Base-by-base conservation (phyloP, 495 filamentous ascomycete species). In the Bacidia rubella region DNA sequence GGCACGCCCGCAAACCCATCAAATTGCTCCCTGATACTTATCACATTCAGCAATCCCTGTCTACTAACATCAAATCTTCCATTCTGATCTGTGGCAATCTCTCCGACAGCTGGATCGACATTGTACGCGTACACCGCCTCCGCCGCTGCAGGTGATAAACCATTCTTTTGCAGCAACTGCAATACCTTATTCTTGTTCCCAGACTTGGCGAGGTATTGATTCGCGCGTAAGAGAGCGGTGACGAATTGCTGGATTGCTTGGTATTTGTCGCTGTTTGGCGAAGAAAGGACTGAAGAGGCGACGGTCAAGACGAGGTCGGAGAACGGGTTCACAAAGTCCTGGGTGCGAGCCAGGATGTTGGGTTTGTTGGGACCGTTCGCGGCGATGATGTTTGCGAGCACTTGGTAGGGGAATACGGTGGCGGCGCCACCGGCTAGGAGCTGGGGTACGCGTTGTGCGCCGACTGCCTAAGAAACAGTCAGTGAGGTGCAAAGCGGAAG, bases 41-140 rank as follows among this genome's bases (percentile, higher is more conserved):
- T 61, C 2, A 63, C 56, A 50, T 66, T 66, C 47, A 61, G 44
- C 39, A 66, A 43, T 4, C 63, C 62, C 43, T 47, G 29, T 42
- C 49, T 24, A 47, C 40, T 63, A 40, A 66, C 58, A 22, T 58
- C 56, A 41, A 66, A 64, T 25, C 3, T 32, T 11, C 11, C 46
- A 7, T 25, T 19, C 46, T 49, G 46, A 12, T 26, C 26, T 19
- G 9, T 25, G 7, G 46, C 21, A 3, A 49, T 19, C 21, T 49
- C 46, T 12, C 46, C 46, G 9, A 32, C 26, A 4, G 11, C 46
- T 7, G 11, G 46, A 21, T 25, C 21, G 5, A 21, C 25, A 9
- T 5, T 7, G 12, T 44, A 44, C 9, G 5, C 41, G 19, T 44
- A 44, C 17, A 44, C 41, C 7, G 9, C 20, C 20, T 44, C 41